Base-by-base conservation (phyloP, 2,329 filamentous ascomycete species). In the Metarhizium sp. region DNA sequence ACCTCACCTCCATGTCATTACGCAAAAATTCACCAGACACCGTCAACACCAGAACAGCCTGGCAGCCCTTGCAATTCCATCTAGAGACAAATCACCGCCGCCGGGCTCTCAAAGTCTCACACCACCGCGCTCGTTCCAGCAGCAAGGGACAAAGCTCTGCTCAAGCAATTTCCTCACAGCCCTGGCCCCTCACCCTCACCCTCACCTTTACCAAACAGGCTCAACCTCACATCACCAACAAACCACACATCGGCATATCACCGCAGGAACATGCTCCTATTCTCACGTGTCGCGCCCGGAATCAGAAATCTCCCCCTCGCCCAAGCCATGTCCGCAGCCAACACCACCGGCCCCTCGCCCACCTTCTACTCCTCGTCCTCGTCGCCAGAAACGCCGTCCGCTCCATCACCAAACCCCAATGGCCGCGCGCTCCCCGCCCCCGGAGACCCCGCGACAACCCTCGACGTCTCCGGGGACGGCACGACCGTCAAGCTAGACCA, bases 401-500 rank as follows among this genome's bases (percentile, higher is more conserved):
- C 25, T 13, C 50, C 36, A 46, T 14, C 52, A 51, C 16, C 52
- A 51, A 49, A 53, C 25, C 55, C 51, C 54, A 48, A 13, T 55
- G 47, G 51, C 46, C 55, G 54, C 16, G 63, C 62, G 42, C 64
- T 69, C 10, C 66, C 68, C 18, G 63, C 63, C 10, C 65, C 67
- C 2, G 59, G 51, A 40, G 25, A 49, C 38, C 36, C 46, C 47
- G 42, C 60, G 48, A 57, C 63, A 30, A 66, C 61, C n/a, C 66
- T 71, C 32, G 68, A 71, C 59, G 64, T 72, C 57, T 65, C 65
- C 50, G 63, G 64, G 47, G 63, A 57, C 36, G 63, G 60, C 20
- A 57, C 66, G 10, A 66, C 68, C 18, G 75, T 87, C 47, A 80
- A 78, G 51, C 78, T 91, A 8, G 85, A 89, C 64, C 78, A 82